Evolutionary conservation across 2,329 filamentous ascomycete genomes (phyloP).

Genomic region (Colletotrichum agaves): DNA sequence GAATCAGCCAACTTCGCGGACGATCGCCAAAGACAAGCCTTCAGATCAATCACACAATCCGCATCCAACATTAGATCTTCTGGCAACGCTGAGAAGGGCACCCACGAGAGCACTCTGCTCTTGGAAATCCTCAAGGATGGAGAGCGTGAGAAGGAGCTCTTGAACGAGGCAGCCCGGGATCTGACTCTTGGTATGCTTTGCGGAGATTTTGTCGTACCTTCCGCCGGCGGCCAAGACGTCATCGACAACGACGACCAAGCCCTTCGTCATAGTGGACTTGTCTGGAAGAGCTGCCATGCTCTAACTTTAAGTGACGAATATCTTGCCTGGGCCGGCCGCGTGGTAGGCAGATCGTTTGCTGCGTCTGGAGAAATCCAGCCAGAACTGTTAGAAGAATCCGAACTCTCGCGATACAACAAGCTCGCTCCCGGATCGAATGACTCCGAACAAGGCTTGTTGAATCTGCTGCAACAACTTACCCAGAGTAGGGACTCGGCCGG

Average conservation of each 20-base stretch:
- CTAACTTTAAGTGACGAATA: constrained; percentile 74
- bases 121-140: constrained; percentile 84
- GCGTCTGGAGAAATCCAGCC: constrained; percentile 75
- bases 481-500: constrained; percentile 66
- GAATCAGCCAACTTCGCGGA: constrained; percentile 63
- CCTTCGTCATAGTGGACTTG: constrained; percentile 67
- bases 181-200: constrained; percentile 80
- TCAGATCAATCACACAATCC: constrained; percentile 74
- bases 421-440: constrained; percentile 58
- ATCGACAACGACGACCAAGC: constrained; percentile 75
- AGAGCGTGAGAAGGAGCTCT: constrained; percentile 67
- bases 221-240: constrained; percentile 68
- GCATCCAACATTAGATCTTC: constrained; percentile 74
- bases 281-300: constrained; percentile 82
- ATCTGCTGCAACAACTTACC: constrained; percentile 70
- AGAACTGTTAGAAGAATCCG: constrained; percentile 70
- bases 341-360: constrained; percentile 85
- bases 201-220: constrained; percentile 74
- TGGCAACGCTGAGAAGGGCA: constrained; percentile 75
- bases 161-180: constrained; percentile 76
- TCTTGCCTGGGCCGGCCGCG: constrained; percentile 84
- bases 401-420: constrained; percentile 61
- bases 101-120: constrained; percentile 82
- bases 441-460: constrained; percentile 73
- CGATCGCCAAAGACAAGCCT: constrained; percentile 63